phyloP scores from a whole-genome alignment of 2,329 filamentous ascomycete genomes.

The Claviceps arundinis region DNA sequence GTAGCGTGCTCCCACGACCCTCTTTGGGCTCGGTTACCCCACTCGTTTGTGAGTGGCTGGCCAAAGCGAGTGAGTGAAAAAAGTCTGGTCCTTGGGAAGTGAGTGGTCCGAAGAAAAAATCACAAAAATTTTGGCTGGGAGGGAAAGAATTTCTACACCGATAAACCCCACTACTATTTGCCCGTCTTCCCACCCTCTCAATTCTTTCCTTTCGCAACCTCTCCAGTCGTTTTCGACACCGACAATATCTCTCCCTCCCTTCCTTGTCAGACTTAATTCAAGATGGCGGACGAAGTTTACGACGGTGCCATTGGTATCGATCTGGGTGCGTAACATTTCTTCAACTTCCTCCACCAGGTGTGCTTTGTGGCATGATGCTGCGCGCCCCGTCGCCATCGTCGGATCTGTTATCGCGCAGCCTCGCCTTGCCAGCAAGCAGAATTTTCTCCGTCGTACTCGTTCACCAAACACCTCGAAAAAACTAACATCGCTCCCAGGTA shows the following conservation, averaged over 20 bases:
- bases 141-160: conserved; percentile 23
- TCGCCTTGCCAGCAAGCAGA: neutral
- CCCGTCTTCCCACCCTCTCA: conserved; percentile 11
- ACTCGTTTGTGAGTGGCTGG: neutral
- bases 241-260: conserved; percentile 6
- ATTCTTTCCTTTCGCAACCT: conserved; percentile 13
- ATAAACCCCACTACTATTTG: conserved; percentile 21
- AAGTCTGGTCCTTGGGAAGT: conserved; percentile 10
- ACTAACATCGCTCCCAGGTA: conserved; percentile 46
- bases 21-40: conserved; percentile 4
- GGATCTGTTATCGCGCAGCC: neutral
- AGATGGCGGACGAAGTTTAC: conserved; percentile 96
- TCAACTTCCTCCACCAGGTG: neutral
- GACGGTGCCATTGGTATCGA: conserved; percentile 99
- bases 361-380: neutral
- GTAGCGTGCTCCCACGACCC: conserved; percentile 2
- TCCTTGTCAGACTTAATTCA: conserved; percentile 26
- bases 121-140: conserved; percentile 19
- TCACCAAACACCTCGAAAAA: neutral
- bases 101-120: conserved; percentile 12
- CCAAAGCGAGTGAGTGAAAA: conserved; percentile 9
- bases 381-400: neutral
- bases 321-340: conserved; percentile 56
- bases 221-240: conserved; percentile 10
- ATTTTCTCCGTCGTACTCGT: neutral